These are phyloP conservation scores for Boletus semigastroideus DNA, from an alignment of 1,284 basidiomycete species.

Conservation along the genomic window DNA sequence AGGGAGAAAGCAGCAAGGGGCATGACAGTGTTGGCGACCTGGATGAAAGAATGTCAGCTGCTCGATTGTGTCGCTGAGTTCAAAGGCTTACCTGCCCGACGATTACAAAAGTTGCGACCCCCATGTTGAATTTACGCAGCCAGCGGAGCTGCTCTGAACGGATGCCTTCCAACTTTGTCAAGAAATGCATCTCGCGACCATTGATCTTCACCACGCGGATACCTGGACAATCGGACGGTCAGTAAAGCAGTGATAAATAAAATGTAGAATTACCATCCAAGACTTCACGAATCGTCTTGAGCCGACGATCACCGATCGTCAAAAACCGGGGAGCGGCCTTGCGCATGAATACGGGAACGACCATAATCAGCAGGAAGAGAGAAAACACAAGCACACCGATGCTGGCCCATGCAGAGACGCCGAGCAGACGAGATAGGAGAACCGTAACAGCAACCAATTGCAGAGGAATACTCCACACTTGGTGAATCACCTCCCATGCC, in stretches of 20 bases:
- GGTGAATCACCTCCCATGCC: slow-evolving; percentile 30
- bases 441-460: slow-evolving; percentile 24
- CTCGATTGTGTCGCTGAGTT: background rate
- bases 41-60: slow-evolving; percentile 2
- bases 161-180: slow-evolving; percentile 24
- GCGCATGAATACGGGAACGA: slow-evolving; percentile 33
- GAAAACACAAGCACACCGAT: slow-evolving; percentile 25
- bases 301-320: slow-evolving; percentile 28
- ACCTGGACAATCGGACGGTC: slow-evolving; percentile 8
- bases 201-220: slow-evolving; percentile 31
- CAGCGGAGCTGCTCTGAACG: slow-evolving; percentile 26
- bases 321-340: slow-evolving; percentile 31
- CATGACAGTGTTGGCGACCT: slow-evolving; percentile 31
- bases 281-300: slow-evolving; percentile 30
- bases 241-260: background rate
- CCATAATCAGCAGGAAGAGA: slow-evolving; percentile 30
- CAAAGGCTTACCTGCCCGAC: slow-evolving; percentile 22
- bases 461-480: slow-evolving; percentile 28
- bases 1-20: slow-evolving; percentile 33
- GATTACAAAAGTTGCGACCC: slow-evolving; percentile 28
- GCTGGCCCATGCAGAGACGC: slow-evolving; percentile 32
- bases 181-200: slow-evolving; percentile 23
- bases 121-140: slow-evolving; percentile 30
- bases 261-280: slow-evolving; percentile 20
- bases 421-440: slow-evolving; percentile 26